Percentiles rank a stretch among this genome's conserved stretches.
Evolutionary conservation across 2,329 filamentous ascomycete genomes (phyloP).

Genomic region (Aschersonia sp.): DNA sequence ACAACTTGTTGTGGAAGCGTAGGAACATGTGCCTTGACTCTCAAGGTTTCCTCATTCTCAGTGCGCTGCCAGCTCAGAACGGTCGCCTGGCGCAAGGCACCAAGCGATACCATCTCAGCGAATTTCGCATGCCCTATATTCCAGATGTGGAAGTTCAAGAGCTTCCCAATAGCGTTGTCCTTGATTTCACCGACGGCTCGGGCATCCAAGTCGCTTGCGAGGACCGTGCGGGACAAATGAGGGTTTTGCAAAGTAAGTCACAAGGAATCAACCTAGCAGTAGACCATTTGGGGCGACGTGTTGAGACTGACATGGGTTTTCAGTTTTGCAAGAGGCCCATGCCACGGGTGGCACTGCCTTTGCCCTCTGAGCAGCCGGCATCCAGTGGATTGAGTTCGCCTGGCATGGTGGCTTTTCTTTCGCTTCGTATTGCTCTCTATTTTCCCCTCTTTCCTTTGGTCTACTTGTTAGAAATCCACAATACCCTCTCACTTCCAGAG

Average conservation of each 20-base stretch:
- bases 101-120: constrained; percentile 73
- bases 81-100: constrained; percentile 30
- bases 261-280: not conserved
- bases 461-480: not conserved
- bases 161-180: constrained; percentile 66
- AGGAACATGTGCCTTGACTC: constrained; percentile 76
- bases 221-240: constrained; percentile 42
- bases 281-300: not conserved
- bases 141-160: constrained; percentile 90
- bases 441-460: not conserved
- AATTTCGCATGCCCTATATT: constrained; percentile 65
- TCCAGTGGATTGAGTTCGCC: not conserved
- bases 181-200: constrained; percentile 47
- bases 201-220: constrained; percentile 49
- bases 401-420: not conserved
- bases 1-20: constrained; percentile 92
- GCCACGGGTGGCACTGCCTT: constrained; percentile 16
- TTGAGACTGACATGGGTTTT: not conserved
- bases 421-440: not conserved
- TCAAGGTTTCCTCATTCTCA: constrained; percentile 70
- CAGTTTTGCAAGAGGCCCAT: constrained; percentile 22
- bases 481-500: not conserved
- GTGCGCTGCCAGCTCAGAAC: constrained; percentile 40
- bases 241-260: constrained; percentile 37
- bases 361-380: constrained; percentile 11